Conservation (phyloP, 2,329 filamentous ascomycete species). For the Grosmannia penicillata region DNA sequence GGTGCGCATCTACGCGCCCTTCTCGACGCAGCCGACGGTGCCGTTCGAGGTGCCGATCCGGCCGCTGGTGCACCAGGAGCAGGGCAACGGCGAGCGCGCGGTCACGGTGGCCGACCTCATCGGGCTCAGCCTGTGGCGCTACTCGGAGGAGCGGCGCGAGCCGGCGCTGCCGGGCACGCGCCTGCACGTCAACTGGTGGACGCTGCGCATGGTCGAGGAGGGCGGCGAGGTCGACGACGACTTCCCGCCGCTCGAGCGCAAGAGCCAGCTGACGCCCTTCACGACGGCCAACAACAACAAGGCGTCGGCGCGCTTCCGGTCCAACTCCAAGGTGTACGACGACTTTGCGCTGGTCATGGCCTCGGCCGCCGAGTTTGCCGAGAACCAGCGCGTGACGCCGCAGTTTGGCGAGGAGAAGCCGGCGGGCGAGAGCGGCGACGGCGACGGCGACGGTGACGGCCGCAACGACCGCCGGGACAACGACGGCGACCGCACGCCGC, state of each 20-base stretch:
- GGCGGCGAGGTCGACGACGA: constrained; percentile 77
- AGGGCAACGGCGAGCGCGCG: constrained; percentile 35
- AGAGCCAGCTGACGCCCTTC: constrained; percentile 60
- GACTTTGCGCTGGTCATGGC: constrained; percentile 71
- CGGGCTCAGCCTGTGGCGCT: constrained; percentile 63
- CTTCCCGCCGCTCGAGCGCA: constrained; percentile 64
- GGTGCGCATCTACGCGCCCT: constrained; percentile 64
- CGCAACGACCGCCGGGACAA: too few relatives aligned
- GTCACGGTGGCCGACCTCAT: constrained; percentile 75
- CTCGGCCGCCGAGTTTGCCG: constrained; percentile 48
- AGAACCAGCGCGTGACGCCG: constrained; percentile 55
- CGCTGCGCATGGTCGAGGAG: constrained; percentile 68
- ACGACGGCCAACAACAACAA: constrained; percentile 62
- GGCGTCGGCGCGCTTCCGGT: constrained; percentile 34
- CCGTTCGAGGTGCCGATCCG: constrained; percentile 60
- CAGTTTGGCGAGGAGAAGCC: constrained; percentile 42
- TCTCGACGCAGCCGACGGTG: constrained; percentile 47
- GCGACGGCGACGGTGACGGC: background rate
- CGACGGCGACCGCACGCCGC: constrained; percentile 20
- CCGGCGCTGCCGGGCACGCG: constrained; percentile 51
- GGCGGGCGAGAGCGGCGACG: background rate
- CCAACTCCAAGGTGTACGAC: constrained; percentile 64
- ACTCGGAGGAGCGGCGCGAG: constrained; percentile 60
- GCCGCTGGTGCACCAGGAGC: constrained; percentile 52
- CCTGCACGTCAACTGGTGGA: constrained; percentile 69